Conservation (phyloP, 306 rosid species). For the Hylodesmum podocarpum region DNA sequence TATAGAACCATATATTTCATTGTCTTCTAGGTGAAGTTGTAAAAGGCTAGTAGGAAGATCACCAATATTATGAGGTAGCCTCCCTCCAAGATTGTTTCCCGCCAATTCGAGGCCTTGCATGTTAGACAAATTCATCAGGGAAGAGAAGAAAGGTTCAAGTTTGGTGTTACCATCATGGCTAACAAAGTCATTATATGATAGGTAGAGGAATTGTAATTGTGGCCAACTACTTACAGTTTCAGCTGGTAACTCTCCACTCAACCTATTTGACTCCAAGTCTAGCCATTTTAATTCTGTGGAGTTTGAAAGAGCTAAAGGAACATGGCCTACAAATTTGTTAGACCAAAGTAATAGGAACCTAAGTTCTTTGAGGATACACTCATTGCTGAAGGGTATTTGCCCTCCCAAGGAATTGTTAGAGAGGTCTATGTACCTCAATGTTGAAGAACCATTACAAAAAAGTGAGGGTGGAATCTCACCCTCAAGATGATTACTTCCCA, state of each 20-base stretch:
- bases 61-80: conserved; percentile 57
- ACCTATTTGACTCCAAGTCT: conserved; percentile 63
- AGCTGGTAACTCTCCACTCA: conserved; percentile 55
- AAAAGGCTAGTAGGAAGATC: conserved; percentile 57
- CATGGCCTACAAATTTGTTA: conserved; percentile 49
- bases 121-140: conserved; percentile 49
- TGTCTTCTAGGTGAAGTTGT: conserved; percentile 56
- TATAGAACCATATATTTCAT: conserved; percentile 58
- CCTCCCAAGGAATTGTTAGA: conserved; percentile 68
- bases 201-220: conserved; percentile 55
- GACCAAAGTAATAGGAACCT: conserved; percentile 71
- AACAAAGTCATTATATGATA: conserved; percentile 61
- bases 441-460: conserved; percentile 59
- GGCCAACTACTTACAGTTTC: conserved; percentile 49
- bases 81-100: conserved; percentile 65
- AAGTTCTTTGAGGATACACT: conserved; percentile 50
- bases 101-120: conserved; percentile 71
- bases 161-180: conserved; percentile 68
- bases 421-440: conserved; percentile 61
- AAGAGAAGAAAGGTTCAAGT: conserved; percentile 63
- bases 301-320: conserved; percentile 55
- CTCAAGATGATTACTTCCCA: conserved; percentile 54
- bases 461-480: conserved; percentile 56
- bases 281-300: conserved; percentile 64
- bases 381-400: conserved; percentile 48